Evolutionary conservation across 2,329 filamentous ascomycete genomes (phyloP).

Genomic region (Ambrosiella xylebori): DNA sequence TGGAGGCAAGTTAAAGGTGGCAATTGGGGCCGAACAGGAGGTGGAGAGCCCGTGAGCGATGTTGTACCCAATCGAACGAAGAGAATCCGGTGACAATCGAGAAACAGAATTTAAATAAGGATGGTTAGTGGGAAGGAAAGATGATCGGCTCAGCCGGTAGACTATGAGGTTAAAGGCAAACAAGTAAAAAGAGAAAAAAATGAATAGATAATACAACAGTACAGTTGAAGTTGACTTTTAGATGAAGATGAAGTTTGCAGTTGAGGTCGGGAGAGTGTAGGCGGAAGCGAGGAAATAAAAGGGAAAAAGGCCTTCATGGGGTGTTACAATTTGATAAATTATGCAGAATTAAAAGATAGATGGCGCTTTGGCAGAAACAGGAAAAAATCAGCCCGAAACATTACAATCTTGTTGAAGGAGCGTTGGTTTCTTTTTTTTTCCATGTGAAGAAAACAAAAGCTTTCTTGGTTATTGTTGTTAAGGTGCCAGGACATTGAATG

Average conservation of each 20-base stretch:
- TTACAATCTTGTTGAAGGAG: neutral
- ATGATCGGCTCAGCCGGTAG: slow-evolving; percentile 11
- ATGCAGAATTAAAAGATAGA: neutral
- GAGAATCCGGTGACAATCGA: neutral
- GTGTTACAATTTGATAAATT: neutral
- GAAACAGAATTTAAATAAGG: neutral
- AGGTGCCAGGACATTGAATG: too few relatives aligned
- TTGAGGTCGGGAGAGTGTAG: neutral
- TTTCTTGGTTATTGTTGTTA: too few relatives aligned
- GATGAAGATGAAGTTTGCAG: neutral
- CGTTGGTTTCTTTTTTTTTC: neutral
- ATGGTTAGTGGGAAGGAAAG: neutral
- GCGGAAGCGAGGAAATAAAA: slow-evolving; percentile 2
- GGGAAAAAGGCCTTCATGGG: neutral
- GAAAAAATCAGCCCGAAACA: neutral
- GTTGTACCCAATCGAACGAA: neutral
- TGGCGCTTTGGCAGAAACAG: neutral
- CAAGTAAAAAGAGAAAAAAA: slow-evolving; percentile 1
- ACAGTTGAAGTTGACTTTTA: neutral
- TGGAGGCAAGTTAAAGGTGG: neutral
- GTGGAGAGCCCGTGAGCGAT: neutral
- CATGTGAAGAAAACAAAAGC: neutral
- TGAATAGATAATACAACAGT: neutral
- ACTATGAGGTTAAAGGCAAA: neutral
- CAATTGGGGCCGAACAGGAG: neutral